Evolutionary conservation across 352 stramenopile species (phyloP), one percentile per base, ranked within the genome.

Genomic region (Globisporangium barbulae): DNA sequence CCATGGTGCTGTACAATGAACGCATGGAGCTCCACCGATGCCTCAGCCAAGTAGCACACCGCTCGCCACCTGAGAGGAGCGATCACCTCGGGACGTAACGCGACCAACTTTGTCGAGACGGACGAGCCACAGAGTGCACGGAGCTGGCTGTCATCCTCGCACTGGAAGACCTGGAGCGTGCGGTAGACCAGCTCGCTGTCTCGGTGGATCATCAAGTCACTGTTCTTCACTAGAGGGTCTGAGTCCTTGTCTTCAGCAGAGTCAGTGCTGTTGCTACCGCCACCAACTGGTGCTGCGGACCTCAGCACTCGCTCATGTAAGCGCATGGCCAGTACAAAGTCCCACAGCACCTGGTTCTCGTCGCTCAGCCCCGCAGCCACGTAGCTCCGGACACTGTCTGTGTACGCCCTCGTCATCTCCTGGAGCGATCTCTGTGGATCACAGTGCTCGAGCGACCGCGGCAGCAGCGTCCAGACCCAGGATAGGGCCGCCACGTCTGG

Each of bases 381-480:
- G 5, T 58, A 70, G 33, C 66, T 50, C 19, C 69, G 53, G 2
- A 58, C 60, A 21, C 22, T 63, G 1, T 48, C 22, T 12, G 50
- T 72, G 37, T 74, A 75, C 15, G 22, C 45, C 1, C 30, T 52
- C 50, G 61, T 58, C 22, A 72, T 35, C 12, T 69, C 63, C 49
- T 78, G 66, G 9, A 76, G 13, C 10, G 73, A 52, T 19, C 2
- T 58, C 5, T 64, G 56, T n/a, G 54, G 44, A 6, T 25, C 65
- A 33, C 17, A 41, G 9, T 55, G 54, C 41, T 58, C 52, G 50
- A 68, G 59, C 17, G 54, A 57, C 44, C 39, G 58, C 1, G 56
- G 22, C 25, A 91, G 59, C 2, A 84, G 52, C 8, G 52, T 72
- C 74, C 76, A 85, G 1, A 90, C 53, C 70, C 61, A 81, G 4